Percentiles rank a stretch among this genome's conserved stretches.
Conservation (phyloP, 2,329 filamentous ascomycete genomes). For the Diaporthe ilicicola region DNA sequence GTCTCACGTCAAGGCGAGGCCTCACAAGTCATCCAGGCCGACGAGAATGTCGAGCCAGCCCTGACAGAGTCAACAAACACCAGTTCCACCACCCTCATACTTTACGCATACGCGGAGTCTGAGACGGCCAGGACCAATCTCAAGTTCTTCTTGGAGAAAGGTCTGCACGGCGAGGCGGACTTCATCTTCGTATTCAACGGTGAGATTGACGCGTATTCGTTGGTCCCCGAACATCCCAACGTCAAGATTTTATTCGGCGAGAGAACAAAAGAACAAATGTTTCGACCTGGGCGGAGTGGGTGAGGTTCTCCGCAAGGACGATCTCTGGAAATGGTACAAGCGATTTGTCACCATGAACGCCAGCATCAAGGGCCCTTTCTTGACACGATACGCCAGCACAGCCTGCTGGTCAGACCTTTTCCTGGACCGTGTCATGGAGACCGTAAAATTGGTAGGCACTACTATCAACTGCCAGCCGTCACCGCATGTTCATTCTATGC, state of each 20-base stretch:
- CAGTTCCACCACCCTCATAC: slow-evolving; percentile 36
- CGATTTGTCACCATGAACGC: slow-evolving; percentile 45
- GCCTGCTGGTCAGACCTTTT: slow-evolving; percentile 46
- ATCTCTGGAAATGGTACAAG: slow-evolving; percentile 43
- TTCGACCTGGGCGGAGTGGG: slow-evolving; percentile 44
- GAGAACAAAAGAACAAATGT: slow-evolving; percentile 39
- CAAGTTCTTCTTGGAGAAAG: slow-evolving; percentile 44
- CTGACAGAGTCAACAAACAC: neutral
- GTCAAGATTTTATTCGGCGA: slow-evolving; percentile 40
- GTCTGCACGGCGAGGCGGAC: slow-evolving; percentile 44
- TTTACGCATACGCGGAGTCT: slow-evolving; percentile 45
- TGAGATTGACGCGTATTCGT: slow-evolving; percentile 35
- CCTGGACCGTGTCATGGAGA: slow-evolving; percentile 39
- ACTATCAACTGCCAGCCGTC: slow-evolving; percentile 42
- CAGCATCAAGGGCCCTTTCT: slow-evolving; percentile 43
- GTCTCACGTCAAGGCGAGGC: neutral
- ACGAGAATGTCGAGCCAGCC: neutral
- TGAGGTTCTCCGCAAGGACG: slow-evolving; percentile 37
- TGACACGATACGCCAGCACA: slow-evolving; percentile 40
- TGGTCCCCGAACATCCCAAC: slow-evolving; percentile 40
- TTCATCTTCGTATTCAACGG: slow-evolving; percentile 48
- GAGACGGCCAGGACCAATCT: slow-evolving; percentile 41
- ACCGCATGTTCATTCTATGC: slow-evolving; percentile 45
- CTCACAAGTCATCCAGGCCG: neutral
- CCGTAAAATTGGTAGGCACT: slow-evolving; percentile 45